Base-by-base conservation (phyloP, 345 rosid species). In the Geranium rotundifolium region DNA sequence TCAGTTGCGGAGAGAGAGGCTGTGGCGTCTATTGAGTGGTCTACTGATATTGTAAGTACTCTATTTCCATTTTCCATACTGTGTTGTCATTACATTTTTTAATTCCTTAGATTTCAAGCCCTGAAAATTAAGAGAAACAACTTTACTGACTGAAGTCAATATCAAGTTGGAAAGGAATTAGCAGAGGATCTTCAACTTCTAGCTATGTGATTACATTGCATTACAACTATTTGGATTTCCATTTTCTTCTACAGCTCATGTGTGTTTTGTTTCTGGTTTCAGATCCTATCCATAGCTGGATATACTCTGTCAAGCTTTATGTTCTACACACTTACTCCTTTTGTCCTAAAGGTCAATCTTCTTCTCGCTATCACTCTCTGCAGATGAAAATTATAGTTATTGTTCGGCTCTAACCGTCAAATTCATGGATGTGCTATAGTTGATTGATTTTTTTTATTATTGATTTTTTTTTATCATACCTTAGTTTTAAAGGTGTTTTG, bases 331-430 rank as follows among this genome's bases (percentile, higher is more conserved):
- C 19, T 76, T 3, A 19, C 67, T 41, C 85, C 86, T 17, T 73
- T 77, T 63, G 84, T 83, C 63, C 73, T 83, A 1, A 76, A 73
- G 88, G 85, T 83, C 23, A 66, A 17, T 69, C 59, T 58, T 55
- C 54, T 68, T 55, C 50, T 41, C 7, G 4, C 12, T 58, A 41
- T 9, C 50, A 31, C 37, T 31, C 7, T 31, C 37, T 31, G 37
- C 4, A 7, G 7, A 31, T 31, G 37, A 31, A 31, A 31, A 7
- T 31, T 31, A 3, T 31, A 31, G 4, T 5, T 9, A 5, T 5
- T 13, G 50, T 4, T 41, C 10, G 14, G 50, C 10, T 41, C 50
- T 41, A 6, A 41, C 10, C 50, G 5, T 9, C 37, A 41, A 6
- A 5, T 41, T 12, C 1, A 31, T 31, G 37, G 37, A 31, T 31